Conservation (phyloP, 2,329 filamentous ascomycete species). For the Cytospora paraplurivora region DNA sequence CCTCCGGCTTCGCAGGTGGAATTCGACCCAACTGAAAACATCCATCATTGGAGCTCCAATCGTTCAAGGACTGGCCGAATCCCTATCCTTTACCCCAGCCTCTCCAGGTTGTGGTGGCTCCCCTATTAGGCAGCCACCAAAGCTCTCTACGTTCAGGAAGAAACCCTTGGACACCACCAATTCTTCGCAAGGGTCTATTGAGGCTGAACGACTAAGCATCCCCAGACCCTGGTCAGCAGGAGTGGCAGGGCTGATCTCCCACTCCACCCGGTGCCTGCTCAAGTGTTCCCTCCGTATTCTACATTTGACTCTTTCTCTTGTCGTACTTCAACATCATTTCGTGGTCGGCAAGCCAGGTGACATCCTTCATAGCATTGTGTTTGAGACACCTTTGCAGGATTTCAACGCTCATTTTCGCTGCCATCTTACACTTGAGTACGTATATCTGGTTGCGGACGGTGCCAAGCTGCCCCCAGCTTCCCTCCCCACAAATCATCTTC, state of each 20-base stretch:
- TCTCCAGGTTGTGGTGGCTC: background rate
- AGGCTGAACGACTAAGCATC: conserved; percentile 29
- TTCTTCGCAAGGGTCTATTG: conserved; percentile 23
- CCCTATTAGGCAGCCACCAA: background rate
- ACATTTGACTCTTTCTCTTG: conserved; percentile 30
- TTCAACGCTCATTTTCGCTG: background rate
- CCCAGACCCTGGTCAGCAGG: conserved; percentile 30
- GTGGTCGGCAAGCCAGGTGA: conserved; percentile 22
- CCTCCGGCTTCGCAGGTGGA: background rate
- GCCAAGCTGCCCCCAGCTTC: background rate
- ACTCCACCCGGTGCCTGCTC: conserved; percentile 12
- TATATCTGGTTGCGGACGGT: background rate
- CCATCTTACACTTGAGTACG: conserved; percentile 6
- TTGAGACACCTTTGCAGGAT: conserved; percentile 28
- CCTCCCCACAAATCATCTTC: background rate
- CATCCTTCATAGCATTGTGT: conserved; percentile 26
- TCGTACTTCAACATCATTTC: conserved; percentile 21
- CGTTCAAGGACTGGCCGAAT: background rate
- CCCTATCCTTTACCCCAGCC: background rate
- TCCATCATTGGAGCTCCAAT: background rate
- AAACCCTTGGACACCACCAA: conserved; percentile 12
- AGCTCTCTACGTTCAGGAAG: background rate
- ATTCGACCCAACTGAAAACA: background rate
- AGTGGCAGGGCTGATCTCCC: conserved; percentile 25
- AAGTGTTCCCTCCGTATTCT: conserved; percentile 16